Percentiles rank a stretch among this genome's conserved stretches.
These are phyloP conservation scores for Amoeboaphelidium protococcarum DNA, from an alignment of 371 early-diverging fungal genomes.

Conservation along the genomic window DNA sequence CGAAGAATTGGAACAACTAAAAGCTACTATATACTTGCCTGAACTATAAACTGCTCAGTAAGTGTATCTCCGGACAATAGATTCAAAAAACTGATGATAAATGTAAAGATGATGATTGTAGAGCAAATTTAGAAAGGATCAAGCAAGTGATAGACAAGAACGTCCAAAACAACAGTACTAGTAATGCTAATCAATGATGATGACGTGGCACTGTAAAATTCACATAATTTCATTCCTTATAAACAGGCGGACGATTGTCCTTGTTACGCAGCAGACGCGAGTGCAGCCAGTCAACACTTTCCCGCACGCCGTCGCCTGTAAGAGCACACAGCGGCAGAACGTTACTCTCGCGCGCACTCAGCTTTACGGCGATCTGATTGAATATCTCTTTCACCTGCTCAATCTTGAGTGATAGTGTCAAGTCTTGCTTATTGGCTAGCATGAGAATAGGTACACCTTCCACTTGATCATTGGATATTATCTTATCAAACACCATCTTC, in stretches of 20 bases:
- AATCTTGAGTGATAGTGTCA: constrained; percentile 29
- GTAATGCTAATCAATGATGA: no score
- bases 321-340: constrained; percentile 10
- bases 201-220: no score
- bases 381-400: constrained; percentile 71
- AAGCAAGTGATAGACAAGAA: no score
- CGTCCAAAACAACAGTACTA: no score
- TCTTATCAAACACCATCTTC: constrained; percentile 41
- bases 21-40: no score
- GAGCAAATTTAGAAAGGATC: no score
- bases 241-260: constrained; percentile 42
- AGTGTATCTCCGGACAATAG: no score
- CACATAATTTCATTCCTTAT: constrained; percentile 17
- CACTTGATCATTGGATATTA: constrained; percentile 6
- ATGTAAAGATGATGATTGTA: no score
- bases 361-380: constrained; percentile 49
- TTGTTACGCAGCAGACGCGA: constrained; percentile 48
- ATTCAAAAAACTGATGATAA: no score
- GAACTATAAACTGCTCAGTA: no score
- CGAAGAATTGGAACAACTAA: no score
- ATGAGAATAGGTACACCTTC: constrained; percentile 75
- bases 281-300: constrained; percentile 61
- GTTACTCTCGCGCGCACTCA: constrained; percentile 27
- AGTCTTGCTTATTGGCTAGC: constrained; percentile 81
- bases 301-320: constrained; percentile 33